phyloP scores from a whole-genome alignment of 106 monocot species.

The Amphibolis antarctica region DNA sequence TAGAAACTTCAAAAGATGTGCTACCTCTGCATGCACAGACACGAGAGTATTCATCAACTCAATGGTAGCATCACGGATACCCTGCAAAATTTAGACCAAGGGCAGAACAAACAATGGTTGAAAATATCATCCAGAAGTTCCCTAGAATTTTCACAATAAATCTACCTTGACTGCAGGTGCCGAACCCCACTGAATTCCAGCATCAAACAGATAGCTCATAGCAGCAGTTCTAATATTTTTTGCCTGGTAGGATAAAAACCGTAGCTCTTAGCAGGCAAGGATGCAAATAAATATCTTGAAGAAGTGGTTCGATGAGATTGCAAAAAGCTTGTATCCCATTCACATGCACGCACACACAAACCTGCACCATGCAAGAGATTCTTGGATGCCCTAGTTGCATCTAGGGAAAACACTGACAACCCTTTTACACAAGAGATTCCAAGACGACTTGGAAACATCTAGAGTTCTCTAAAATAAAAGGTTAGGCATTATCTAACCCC shows the following conservation, averaged over 20 bases:
- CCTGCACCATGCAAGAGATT: too few relatives aligned
- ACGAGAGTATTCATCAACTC: constrained; percentile 80
- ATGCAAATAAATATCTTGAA: not conserved
- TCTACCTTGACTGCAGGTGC: constrained; percentile 87
- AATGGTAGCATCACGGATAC: constrained; percentile 91
- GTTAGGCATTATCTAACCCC: too few relatives aligned
- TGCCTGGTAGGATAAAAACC: constrained; percentile 35
- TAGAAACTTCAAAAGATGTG: not conserved
- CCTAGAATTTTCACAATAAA: not conserved
- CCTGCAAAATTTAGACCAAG: constrained; percentile 31
- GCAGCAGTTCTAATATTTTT: constrained; percentile 74
- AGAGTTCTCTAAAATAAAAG: too few relatives aligned
- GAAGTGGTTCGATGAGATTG: too few relatives aligned
- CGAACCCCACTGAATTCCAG: constrained; percentile 86
- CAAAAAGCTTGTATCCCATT: too few relatives aligned
- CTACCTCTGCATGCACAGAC: constrained; percentile 88
- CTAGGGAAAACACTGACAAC: too few relatives aligned
- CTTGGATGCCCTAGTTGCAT: too few relatives aligned
- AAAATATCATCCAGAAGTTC: not conserved
- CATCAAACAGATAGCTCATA: constrained; percentile 74
- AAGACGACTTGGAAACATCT: too few relatives aligned
- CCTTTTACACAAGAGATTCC: too few relatives aligned
- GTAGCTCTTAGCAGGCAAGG: not conserved
- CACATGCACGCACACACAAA: too few relatives aligned
- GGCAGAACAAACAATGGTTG: not conserved